Evolutionary conservation across 2,329 filamentous ascomycete species (phyloP).

Genomic region (Paecilomyces formosus): DNA sequence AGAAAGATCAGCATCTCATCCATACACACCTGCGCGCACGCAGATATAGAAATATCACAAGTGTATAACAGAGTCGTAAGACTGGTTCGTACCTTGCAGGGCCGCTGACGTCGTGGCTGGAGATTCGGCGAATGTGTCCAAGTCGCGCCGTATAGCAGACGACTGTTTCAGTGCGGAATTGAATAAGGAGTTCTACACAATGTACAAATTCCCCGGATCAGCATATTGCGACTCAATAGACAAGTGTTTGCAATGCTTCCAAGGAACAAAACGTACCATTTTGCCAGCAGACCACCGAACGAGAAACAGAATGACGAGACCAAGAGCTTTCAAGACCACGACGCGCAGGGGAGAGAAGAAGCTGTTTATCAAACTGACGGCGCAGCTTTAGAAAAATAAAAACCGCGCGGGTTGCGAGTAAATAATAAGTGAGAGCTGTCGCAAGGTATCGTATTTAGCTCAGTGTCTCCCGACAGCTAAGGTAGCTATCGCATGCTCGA

Average conservation of each 20-base stretch:
- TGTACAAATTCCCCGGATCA: neutral
- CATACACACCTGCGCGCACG: neutral
- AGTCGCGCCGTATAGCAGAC: conserved; percentile 68
- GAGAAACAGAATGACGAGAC: neutral
- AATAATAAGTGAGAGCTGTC: neutral
- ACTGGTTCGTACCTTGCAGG: conserved; percentile 45
- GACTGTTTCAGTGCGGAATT: conserved; percentile 82
- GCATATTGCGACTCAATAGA: too few species aligned
- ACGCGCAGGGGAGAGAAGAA: neutral
- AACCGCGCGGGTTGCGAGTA: neutral
- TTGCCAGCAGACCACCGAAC: conserved; percentile 2
- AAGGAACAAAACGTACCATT: conserved; percentile 6
- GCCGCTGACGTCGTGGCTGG: conserved; percentile 52
- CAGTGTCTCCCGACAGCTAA: neutral
- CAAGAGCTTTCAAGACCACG: neutral
- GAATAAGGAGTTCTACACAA: conserved; percentile 66
- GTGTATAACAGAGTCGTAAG: neutral
- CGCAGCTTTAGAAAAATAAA: too few species aligned
- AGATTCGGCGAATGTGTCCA: conserved; percentile 60
- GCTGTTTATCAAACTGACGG: too few species aligned
- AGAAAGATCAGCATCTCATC: neutral
- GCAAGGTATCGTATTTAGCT: conserved; percentile 4
- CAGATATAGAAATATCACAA: too few species aligned
- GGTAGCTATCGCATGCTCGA: conserved; percentile 6
- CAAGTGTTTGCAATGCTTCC: too few species aligned